Percentiles rank a stretch among this genome's conserved stretches.
These are phyloP conservation scores for Aspergillus biplanus DNA, from an alignment of 495 filamentous ascomycete species.

Conservation along the genomic window DNA sequence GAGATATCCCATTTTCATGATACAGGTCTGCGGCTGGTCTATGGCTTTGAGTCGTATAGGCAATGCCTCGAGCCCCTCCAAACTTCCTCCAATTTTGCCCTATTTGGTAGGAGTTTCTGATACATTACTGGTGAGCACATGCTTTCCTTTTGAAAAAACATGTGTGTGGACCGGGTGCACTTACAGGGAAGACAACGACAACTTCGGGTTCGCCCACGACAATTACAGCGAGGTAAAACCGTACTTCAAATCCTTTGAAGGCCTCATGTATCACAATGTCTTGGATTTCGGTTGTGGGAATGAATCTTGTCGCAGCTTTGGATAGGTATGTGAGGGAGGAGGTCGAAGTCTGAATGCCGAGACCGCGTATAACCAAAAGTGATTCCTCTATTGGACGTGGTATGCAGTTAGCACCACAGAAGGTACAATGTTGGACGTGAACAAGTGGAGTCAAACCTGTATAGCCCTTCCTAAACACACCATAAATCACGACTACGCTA, in stretches of 20 bases:
- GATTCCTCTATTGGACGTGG: slow-evolving; percentile 66
- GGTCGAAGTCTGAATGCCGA: slow-evolving; percentile 89
- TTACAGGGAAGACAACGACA: slow-evolving; percentile 88
- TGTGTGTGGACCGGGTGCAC: slow-evolving; percentile 19
- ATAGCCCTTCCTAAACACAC: slow-evolving; percentile 54
- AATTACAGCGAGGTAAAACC: slow-evolving; percentile 86
- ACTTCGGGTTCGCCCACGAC: slow-evolving; percentile 88
- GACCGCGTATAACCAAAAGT: slow-evolving; percentile 81
- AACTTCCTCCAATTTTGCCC: slow-evolving; percentile 77
- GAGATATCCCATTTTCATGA: background rate
- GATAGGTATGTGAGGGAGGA: slow-evolving; percentile 65
- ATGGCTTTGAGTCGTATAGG: slow-evolving; percentile 69
- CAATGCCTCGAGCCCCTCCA: slow-evolving; percentile 79
- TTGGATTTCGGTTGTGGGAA: slow-evolving; percentile 87
- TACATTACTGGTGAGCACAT: background rate
- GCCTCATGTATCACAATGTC: slow-evolving; percentile 96
- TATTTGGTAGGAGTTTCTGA: slow-evolving; percentile 68
- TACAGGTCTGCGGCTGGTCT: slow-evolving; percentile 12
- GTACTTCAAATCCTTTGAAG: slow-evolving; percentile 89
- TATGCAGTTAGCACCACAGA: slow-evolving; percentile 27
- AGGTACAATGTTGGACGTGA: background rate
- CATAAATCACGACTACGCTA: slow-evolving; percentile 43
- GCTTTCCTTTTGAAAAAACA: background rate
- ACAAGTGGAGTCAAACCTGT: slow-evolving; percentile 40
- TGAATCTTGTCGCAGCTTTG: slow-evolving; percentile 77